Percentiles rank a stretch among this genome's conserved stretches.
Conservation (phyloP, 2,329 filamentous ascomycete genomes). For the Diaporthe ilicicola region DNA sequence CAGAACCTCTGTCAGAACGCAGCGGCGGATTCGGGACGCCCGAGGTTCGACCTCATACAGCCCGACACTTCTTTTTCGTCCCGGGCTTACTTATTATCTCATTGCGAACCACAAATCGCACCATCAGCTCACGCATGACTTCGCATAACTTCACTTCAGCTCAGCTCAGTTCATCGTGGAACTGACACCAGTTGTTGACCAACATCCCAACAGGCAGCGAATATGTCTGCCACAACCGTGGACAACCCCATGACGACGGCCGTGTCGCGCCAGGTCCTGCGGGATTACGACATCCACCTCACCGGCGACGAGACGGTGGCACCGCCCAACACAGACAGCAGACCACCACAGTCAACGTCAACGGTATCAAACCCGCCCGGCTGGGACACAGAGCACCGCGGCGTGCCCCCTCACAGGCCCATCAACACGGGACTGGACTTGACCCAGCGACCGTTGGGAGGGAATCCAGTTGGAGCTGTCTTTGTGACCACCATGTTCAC, state of each 20-base stretch:
- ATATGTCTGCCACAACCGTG: conserved; percentile 38
- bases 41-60: conserved; percentile 5
- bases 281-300: conserved; percentile 42
- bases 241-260: conserved; percentile 38
- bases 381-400: conserved; percentile 39
- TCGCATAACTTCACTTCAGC: too few relatives aligned
- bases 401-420: conserved; percentile 41
- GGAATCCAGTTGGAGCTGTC: conserved; percentile 36
- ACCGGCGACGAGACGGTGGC: conserved; percentile 32
- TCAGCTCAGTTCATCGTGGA: not conserved
- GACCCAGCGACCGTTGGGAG: conserved; percentile 38
- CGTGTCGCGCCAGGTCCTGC: conserved; percentile 35
- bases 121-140: not conserved
- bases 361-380: conserved; percentile 37
- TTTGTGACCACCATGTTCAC: conserved; percentile 42
- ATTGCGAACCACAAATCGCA: not conserved
- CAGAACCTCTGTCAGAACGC: not conserved
- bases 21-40: not conserved
- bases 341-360: conserved; percentile 30
- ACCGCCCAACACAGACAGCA: conserved; percentile 35
- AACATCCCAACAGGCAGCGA: not conserved
- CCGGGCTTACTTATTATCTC: not conserved
- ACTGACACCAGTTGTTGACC: not conserved
- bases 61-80: not conserved
- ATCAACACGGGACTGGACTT: conserved; percentile 39